Evolutionary conservation across 192 early-diverging fungal species (phyloP).

Genomic region (Martensiomyces pterosporus): DNA sequence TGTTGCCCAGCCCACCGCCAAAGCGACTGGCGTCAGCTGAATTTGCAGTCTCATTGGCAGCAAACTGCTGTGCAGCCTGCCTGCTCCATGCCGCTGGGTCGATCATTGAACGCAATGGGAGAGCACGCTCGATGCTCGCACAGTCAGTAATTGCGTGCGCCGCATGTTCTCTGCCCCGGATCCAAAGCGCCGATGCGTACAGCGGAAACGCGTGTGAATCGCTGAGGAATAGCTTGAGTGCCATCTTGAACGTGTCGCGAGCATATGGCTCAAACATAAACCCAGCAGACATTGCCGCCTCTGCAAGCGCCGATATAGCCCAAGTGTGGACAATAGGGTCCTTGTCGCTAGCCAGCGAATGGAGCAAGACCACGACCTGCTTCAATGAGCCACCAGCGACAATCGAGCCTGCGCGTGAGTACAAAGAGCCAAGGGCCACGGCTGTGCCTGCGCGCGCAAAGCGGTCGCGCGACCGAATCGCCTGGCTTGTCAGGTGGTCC

Average conservation of each 20-base stretch:
- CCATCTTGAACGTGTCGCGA: slow-evolving; percentile 76
- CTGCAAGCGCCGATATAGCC: slow-evolving; percentile 80
- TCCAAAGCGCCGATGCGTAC: slow-evolving; percentile 31
- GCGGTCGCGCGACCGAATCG: slow-evolving; percentile 88
- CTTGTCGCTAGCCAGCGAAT: slow-evolving; percentile 85
- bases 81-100: background rate
- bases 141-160: background rate
- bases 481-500: slow-evolving; percentile 52
- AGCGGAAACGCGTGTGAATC: slow-evolving; percentile 74
- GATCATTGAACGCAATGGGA: slow-evolving; percentile 8
- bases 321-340: slow-evolving; percentile 93
- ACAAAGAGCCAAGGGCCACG: slow-evolving; percentile 84
- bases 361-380: slow-evolving; percentile 83
- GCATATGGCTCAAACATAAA: slow-evolving; percentile 90
- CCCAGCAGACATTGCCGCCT: slow-evolving; percentile 84
- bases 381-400: slow-evolving; percentile 76
- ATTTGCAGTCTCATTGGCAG: background rate
- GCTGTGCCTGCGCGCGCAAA: slow-evolving; percentile 92
- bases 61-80: background rate
- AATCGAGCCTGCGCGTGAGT: slow-evolving; percentile 85
- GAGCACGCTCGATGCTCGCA: slow-evolving; percentile 8
- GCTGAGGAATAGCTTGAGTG: slow-evolving; percentile 83
- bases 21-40: background rate
- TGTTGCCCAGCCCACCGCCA: slow-evolving; percentile 51
- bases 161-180: slow-evolving; percentile 29